Percentiles rank a stretch among this genome's conserved stretches.
These are phyloP conservation scores for Suillus luteus DNA, from an alignment of 768 basidiomycete genomes.

Conservation along the genomic window DNA sequence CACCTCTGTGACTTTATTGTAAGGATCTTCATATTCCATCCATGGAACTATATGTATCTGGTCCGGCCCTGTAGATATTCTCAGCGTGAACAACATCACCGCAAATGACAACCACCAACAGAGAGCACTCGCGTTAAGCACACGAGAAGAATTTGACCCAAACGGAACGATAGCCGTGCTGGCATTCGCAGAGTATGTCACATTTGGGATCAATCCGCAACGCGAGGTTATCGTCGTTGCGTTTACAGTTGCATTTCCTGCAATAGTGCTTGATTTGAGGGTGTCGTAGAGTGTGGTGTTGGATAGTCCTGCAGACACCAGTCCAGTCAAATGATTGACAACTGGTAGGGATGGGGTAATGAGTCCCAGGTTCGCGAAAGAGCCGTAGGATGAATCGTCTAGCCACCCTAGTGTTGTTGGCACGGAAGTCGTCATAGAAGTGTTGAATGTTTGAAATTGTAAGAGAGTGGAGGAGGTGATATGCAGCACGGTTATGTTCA, in stretches of 20 bases:
- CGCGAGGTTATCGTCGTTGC: constrained; percentile 16
- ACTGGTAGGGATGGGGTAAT: not conserved
- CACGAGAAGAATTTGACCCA: not conserved
- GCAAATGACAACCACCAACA: not conserved
- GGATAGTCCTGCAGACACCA: constrained; percentile 11
- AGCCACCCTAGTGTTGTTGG: constrained; percentile 12
- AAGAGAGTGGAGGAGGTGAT: constrained; percentile 23
- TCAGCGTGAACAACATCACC: not conserved
- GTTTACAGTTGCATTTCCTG: constrained; percentile 17
- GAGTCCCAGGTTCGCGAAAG: not conserved
- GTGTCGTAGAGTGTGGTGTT: constrained; percentile 20
- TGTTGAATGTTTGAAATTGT: constrained; percentile 17
- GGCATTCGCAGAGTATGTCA: not conserved
- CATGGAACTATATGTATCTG: not conserved
- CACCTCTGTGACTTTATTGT: not conserved
- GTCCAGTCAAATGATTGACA: not conserved
- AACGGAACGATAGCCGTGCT: not conserved
- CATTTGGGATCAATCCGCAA: constrained; percentile 11
- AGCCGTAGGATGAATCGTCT: not conserved
- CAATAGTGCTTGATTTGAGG: not conserved
- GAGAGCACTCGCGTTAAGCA: not conserved
- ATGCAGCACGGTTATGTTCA: constrained; percentile 18
- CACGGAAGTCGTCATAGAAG: constrained; percentile 5
- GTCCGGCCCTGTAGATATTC: not conserved
- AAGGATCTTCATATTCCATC: not conserved